Evolutionary conservation across 345 rosid species (phyloP), one percentile per base, ranked within the genome.

Genomic region (Laguncularia racemosa): DNA sequence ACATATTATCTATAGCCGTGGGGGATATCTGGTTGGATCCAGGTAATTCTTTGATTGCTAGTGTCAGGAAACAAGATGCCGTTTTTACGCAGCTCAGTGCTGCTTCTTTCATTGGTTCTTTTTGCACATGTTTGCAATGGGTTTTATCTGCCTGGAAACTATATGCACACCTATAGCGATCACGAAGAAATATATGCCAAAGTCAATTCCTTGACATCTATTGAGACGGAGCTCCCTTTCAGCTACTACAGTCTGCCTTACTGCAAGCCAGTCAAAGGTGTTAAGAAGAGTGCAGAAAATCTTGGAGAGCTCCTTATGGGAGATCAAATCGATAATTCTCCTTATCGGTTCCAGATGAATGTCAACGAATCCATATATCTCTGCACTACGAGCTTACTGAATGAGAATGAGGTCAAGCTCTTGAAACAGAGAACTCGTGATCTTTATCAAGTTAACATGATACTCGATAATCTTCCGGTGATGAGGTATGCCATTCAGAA

Each of bases 301-400:
- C 83, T 78, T 1, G 79, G 83, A 19, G 79, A 78, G 65, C 83
- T 74, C 50, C 79, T 78, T 18, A 74, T 78, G 79, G 83, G 83
- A 56, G 83, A 78, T 59, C 79, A 78, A 55, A 78, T 78, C 11
- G 83, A 74, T 48, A 78, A 74, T 68, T 78, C 83, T 10, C 72
- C 83, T 3, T 78, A 78, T 50, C 58, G 68, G 51, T 78, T 78
- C 64, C 58, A 62, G 43, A 78, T 78, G 71, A 71, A 78, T 46
- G 0, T 48, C 3, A 74, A 78, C 15, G 83, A 78, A 64, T 54
- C 83, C 3, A 66, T 78, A 62, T 78, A 68, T 63, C 77, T 78
- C 20, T 78, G 83, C 18, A 78, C 83, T 13, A 78, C 79, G 0
- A 12, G 40, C 2, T 43, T 53, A 3, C 53, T 78, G 63, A 71